Base-by-base conservation (phyloP, 1,284 basidiomycete species). In the Cutaneotrichosporon daszewskae region DNA sequence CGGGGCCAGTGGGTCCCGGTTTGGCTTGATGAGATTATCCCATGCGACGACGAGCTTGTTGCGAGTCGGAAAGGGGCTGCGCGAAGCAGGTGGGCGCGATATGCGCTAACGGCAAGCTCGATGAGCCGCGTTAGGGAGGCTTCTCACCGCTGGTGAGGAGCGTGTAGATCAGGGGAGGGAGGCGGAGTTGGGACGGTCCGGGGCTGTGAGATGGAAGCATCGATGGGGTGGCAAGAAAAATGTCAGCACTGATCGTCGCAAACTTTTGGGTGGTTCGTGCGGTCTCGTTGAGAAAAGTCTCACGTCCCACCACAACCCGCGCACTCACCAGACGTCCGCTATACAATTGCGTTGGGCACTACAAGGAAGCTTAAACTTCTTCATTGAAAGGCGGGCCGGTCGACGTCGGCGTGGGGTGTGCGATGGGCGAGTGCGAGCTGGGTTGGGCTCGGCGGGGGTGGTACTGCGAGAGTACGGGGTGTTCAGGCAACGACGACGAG, bases 321-420 rank as follows among this genome's bases (percentile, higher is more conserved):
- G n/a, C 27, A 55, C 61, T 60, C 54, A 66, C 64, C 55, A 39
- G 38, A 37, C 53, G 53, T 56, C 58, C 48, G 47, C 58, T 50
- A 54, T 62, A 38, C 45, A 46, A 44, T 40, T 50, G 46, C 54
- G 41, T 52, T 56, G 60, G 51, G 53, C 59, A 61, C 64, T 67
- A 67, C 61, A 53, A 62, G 64, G 64, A 54, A 67, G 56, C 48
- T 67, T 67, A 40, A 54, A 63, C 49, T 64, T 67, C 49, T 55
- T 64, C 64, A 57, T 54, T 41, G 54, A 44, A 49, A 39, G 38
- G 18, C 31, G 39, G 39, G 29, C 39, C 29, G 39, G 29, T n/a
- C n/a, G n/a, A n/a, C n/a, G 18, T n/a, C 37, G 37, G 37, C 37
- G 17, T 22, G 33, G 27, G 18, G 27, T 14, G 19, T n/a, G n/a